Evolutionary conservation across 805 yeast species (phyloP), one percentile per base, ranked within the genome.

Genomic region (Lipomyces lipofer): DNA sequence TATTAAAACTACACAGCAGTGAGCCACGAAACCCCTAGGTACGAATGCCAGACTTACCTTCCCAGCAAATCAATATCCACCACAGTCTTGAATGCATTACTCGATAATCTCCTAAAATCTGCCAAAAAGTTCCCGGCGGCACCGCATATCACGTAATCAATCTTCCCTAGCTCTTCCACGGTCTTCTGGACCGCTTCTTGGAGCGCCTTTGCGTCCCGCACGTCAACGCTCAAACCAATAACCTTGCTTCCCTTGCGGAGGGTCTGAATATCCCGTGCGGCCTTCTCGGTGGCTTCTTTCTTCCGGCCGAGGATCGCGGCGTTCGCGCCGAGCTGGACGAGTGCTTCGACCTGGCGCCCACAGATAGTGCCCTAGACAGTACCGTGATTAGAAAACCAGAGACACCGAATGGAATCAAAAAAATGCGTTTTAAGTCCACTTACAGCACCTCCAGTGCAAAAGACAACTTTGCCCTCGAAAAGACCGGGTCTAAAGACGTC

Each of bases 91-190:
- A 91, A 91, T 4, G 96, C 97, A 67, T 90, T 89, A 19, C 92
- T 67, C 1, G 92, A 84, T 60, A 91, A 73, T 64, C 83, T 84
- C 65, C 84, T 83, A 71, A 90, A 82, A 69, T 88, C 94, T 30
- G 88, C 73, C 50, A 92, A 69, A 68, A 92, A 91, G 74, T 92
- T 92, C 7, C 98, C 97, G 2, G 97, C 97, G 2, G 98, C 97
- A 9, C 97, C 97, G 42, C 94, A 91, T 68, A 91, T 86, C 30
- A 91, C 95, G 68, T 70, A 87, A 71, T 91, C 97, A 55, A 91
- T 85, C 57, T 79, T 74, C 5, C 97, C 97, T 62, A 88, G 79
- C 65, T 78, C 75, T 8, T 71, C 67, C 22, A 90, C 88, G 0
- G 96, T 83, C 39, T 66, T 64, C 5, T 79, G 78, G 2, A 81